Conservation (phyloP, 495 filamentous ascomycete genomes). For the Neurospora terricola region DNA sequence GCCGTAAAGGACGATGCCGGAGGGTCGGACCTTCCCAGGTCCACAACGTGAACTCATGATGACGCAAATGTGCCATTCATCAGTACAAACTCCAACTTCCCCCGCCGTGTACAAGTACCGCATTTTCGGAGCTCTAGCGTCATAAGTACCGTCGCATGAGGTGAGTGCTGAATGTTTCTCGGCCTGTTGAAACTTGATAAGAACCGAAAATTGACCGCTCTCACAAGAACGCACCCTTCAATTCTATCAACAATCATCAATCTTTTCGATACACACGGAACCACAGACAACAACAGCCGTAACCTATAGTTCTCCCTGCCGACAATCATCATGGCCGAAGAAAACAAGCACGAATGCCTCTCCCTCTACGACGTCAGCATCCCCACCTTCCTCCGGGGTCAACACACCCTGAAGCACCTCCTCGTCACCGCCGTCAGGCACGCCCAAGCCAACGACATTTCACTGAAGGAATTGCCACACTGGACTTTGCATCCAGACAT, state of each 20-base stretch:
- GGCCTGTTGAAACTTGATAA: background rate
- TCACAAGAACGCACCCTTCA: background rate
- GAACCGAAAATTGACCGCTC: background rate
- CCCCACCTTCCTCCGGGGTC: slow-evolving; percentile 10
- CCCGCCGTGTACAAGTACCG: background rate
- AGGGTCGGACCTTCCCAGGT: background rate
- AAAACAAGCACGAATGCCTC: no score
- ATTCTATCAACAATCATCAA: background rate
- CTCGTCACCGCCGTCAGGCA: slow-evolving; percentile 19
- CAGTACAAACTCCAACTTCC: background rate
- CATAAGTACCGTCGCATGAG: background rate
- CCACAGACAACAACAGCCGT: no score
- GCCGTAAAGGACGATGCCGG: background rate
- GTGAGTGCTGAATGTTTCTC: background rate
- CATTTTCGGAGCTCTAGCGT: background rate
- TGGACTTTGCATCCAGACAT: slow-evolving; percentile 34
- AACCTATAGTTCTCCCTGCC: no score
- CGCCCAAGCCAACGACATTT: slow-evolving; percentile 12
- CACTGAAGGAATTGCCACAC: background rate
- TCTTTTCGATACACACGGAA: no score
- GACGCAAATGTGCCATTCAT: background rate
- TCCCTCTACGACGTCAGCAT: slow-evolving; percentile 19
- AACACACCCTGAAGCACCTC: slow-evolving; percentile 14
- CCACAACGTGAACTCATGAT: background rate
- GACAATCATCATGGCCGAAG: no score